Base-by-base conservation (phyloP, 495 filamentous ascomycete genomes). In the Talaromyces wortmannii region DNA sequence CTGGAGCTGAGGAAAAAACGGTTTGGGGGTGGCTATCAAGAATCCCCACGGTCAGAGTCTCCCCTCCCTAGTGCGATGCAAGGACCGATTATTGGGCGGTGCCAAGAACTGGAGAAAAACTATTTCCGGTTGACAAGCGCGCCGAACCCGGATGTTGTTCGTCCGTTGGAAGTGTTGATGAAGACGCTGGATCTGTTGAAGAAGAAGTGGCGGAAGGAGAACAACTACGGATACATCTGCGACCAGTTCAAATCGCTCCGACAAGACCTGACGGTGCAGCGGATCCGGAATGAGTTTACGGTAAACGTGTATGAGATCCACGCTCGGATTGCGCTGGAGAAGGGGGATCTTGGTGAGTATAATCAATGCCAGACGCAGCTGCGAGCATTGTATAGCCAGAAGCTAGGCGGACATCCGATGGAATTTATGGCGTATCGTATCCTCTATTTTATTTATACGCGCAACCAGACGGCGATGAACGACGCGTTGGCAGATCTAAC, bases 341-440 rank as follows among this genome's bases (percentile, higher is more conserved):
- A 95, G 82, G 91, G 88, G 68, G 94, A 99, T 79, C 81, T 97
- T 76, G 92, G 94, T 99, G 94, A 99, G 94, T 99, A 97, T 91
- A 99, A 99, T 79, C 94, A 99, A 82, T 99, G 94, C 71, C 95
- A 97, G 78, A 96, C 94, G 57, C 94, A 97, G 76, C 82, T 99
- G 64, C 87, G 89, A 65, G 89, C 86, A 55, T 78, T 99, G 61
- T 97, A 99, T 69, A 79, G 80, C 67, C 82, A 88, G 72, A 85
- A 88, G 59, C 76, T 96, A 58, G 89, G 88, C 65, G 95, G 95
- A 57, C 89, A 95, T 75, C 83, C 91, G 54, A 86, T 86, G 67
- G 94, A 99, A 71, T 99, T 99, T 75, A 90, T 92, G 82, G 95
- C 92, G 56, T 99, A 99, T 84, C 95, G 95, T 83, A 97, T 99